A percentile compares a stretch with the other conserved stretches of the same genome.
Evolutionary conservation across 2,329 filamentous ascomycete species (phyloP).

Genomic region (Zymoseptoria pseudotritici): DNA sequence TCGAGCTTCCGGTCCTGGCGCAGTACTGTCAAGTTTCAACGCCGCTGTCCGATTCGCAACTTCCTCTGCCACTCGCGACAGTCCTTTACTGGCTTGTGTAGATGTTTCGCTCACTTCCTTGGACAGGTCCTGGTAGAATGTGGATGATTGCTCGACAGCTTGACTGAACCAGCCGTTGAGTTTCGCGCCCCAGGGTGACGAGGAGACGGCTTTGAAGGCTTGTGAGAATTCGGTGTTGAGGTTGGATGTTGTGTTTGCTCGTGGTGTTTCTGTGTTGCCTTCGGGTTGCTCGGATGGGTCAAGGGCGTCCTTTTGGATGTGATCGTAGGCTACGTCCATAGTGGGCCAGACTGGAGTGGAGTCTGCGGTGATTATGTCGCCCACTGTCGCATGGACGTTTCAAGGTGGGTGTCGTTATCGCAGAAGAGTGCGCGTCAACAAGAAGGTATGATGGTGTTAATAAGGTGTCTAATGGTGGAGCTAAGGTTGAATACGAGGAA

Average conservation of each 20-base stretch:
- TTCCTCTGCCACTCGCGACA: conserved; percentile 56
- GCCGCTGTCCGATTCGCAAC: conserved; percentile 24
- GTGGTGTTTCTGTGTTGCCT: conserved; percentile 30
- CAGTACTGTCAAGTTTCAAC: conserved; percentile 19
- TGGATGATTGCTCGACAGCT: conserved; percentile 86
- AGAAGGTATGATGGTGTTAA: background rate
- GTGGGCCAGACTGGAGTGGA: background rate
- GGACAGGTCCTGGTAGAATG: conserved; percentile 73
- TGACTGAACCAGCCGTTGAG: conserved; percentile 84
- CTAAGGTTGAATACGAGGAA: background rate
- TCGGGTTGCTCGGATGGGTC: conserved; percentile 37
- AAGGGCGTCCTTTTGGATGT: conserved; percentile 79
- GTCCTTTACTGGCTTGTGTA: conserved; percentile 66
- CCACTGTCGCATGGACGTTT: background rate
- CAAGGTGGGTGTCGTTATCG: background rate
- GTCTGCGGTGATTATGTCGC: background rate
- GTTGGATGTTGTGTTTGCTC: conserved; percentile 31
- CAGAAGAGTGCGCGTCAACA: background rate
- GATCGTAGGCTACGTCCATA: conserved; percentile 97
- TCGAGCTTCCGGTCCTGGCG: conserved; percentile 6
- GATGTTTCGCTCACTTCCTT: conserved; percentile 70
- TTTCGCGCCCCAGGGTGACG: conserved; percentile 81
- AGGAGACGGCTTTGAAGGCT: conserved; percentile 87
- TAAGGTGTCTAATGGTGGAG: background rate
- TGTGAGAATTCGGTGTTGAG: conserved; percentile 88